Conservation (phyloP, 2,329 filamentous ascomycete genomes). For the Aspergillus sergii region DNA sequence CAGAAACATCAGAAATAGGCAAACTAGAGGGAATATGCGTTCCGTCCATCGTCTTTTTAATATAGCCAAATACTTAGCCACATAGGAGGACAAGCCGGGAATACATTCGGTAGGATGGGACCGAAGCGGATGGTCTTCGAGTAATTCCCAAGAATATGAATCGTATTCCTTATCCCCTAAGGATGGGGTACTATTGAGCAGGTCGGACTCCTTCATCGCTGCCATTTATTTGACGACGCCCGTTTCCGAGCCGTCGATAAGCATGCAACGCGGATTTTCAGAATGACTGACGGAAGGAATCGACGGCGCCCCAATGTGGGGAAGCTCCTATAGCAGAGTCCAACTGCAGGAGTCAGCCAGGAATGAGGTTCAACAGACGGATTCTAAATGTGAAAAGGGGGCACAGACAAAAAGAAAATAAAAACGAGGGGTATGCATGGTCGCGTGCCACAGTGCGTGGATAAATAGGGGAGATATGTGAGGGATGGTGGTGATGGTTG, state of each 20-base stretch:
- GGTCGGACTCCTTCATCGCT: background rate
- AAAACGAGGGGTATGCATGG: background rate
- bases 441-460: background rate
- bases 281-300: background rate
- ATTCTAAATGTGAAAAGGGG: background rate
- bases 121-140: slow-evolving; percentile 39
- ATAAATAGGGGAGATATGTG: slow-evolving; percentile 6
- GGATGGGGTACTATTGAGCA: slow-evolving; percentile 2
- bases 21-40: slow-evolving; percentile 23
- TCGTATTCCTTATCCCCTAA: slow-evolving; percentile 17
- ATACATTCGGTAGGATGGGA: slow-evolving; percentile 34
- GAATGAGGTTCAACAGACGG: background rate
- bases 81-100: slow-evolving; percentile 26
- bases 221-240: slow-evolving; percentile 10
- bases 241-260: background rate
- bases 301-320: background rate
- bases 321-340: background rate
- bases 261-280: background rate
- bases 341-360: background rate
- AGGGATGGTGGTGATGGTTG: slow-evolving; percentile 13
- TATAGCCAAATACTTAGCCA: slow-evolving; percentile 19
- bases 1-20: slow-evolving; percentile 29
- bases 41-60: slow-evolving; percentile 25
- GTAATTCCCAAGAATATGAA: slow-evolving; percentile 22
- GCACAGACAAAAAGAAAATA: background rate